Evolutionary conservation across 2,329 filamentous ascomycete genomes (phyloP).

Genomic region (Sclerotinia borealis): DNA sequence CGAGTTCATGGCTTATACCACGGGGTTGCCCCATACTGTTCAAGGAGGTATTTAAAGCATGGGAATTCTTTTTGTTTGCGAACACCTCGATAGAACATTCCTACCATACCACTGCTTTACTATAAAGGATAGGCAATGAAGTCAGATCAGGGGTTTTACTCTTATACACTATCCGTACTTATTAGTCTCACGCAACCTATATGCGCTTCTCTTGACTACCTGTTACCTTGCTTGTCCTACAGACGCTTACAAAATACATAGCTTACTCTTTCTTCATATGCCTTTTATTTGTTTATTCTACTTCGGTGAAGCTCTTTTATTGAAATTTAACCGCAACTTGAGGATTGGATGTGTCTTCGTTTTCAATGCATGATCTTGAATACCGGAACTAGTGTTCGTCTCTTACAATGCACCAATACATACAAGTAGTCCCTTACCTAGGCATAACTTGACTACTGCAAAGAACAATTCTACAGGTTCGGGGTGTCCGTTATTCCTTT

Average conservation of each 20-base stretch:
- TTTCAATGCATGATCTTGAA: not conserved
- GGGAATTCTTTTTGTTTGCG: not conserved
- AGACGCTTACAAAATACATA: not conserved
- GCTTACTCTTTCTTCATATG: not conserved
- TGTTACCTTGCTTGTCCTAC: not conserved
- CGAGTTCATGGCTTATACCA: no score
- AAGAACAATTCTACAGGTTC: no score
- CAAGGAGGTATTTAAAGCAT: no score
- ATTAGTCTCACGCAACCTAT: not conserved
- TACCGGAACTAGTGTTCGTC: not conserved
- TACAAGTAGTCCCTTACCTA: no score
- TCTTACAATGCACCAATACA: not conserved
- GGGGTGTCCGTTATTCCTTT: no score
- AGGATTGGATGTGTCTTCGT: not conserved
- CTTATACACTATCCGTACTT: not conserved
- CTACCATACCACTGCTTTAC: not conserved
- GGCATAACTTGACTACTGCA: no score
- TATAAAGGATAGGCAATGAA: not conserved
- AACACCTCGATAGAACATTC: not conserved
- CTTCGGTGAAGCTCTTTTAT: not conserved
- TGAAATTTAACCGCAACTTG: not conserved
- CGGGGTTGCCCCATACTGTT: not conserved
- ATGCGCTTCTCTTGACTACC: not conserved
- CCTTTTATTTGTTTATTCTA: not conserved
- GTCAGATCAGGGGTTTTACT: not conserved